Base-by-base conservation (phyloP, 2,329 filamentous ascomycete species). In the Penicillium hesseltinei region DNA sequence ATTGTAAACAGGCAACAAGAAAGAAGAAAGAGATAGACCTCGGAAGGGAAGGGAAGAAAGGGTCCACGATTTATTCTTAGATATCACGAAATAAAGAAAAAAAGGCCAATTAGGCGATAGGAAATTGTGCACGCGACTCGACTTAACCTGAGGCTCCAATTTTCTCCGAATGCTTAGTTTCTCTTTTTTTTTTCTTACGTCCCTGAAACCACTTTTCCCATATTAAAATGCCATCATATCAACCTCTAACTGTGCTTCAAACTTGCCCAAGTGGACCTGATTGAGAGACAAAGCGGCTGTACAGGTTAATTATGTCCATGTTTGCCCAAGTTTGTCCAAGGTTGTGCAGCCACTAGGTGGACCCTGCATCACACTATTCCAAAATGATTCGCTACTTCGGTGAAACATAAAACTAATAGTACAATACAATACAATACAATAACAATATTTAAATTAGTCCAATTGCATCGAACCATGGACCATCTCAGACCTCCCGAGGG, bases 291-390 rank as follows among this genome's bases (percentile, higher is more conserved):
- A 15, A 8, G n/a, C 5, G 15, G 19, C 49, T 25, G 19, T 43
- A 25, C 15, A 33, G 31, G 31, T 33, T 13, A 6, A 13, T 33
- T 15, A 33, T 33, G 29, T 31, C 29, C 10, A 11, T 11, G 29
- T 31, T 51, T 42, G 38, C 3, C 38, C 23, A 27, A 27, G 8
- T 43, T 17, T 9, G 40, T 21, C 25, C 36, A 17, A 9, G 21
- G 25, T 40, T 40, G 36, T 42, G 48, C 38, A 31, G 29, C 17
- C 27, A 48, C 36, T 13, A 23, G 13, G 54, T 53, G 54, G 49
- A 57, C 54, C 54, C 54, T 56, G 54, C 17, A 46, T 42, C 6
- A 21, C n/a, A 21, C 49, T 36, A 57, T 57, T 39, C 48, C 33
- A 27, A 19, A 21, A 27, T 54, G 45, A 55, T 38, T 51, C 17